Percentiles rank a stretch among this genome's conserved stretches.
These are phyloP conservation scores for Nemophila menziesii DNA, from an alignment of 257 asterid genomes.

Conservation along the genomic window DNA sequence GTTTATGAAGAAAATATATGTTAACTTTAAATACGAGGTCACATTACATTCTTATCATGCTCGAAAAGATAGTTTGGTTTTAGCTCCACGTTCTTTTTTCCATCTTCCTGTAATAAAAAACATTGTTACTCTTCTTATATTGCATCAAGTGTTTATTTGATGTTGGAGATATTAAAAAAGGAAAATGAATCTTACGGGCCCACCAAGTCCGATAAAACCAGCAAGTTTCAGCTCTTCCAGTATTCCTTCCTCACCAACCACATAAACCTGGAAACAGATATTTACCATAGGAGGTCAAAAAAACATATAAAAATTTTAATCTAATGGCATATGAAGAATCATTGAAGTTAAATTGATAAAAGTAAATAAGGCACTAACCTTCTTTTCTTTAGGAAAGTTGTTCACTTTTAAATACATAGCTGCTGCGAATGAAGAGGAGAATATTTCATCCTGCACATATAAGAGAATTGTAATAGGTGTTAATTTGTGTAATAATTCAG, in stretches of 20 bases:
- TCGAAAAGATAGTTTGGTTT: conserved; percentile 46
- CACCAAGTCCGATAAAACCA: conserved; percentile 74
- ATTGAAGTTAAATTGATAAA: no score
- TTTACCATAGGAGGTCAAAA: neutral
- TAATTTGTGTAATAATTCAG: neutral
- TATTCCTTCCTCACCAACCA: conserved; percentile 89
- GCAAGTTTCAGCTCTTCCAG: conserved; percentile 67
- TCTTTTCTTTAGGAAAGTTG: conserved; percentile 63
- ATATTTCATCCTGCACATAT: conserved; percentile 72
- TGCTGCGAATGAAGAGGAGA: conserved; percentile 89
- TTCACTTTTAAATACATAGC: conserved; percentile 84
- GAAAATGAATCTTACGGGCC: conserved; percentile 56
- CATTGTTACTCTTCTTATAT: neutral
- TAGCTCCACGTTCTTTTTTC: conserved; percentile 50
- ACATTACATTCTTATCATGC: conserved; percentile 63
- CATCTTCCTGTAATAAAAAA: conserved; percentile 60
- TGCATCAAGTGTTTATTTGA: neutral
- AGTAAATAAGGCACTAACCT: conserved; percentile 28
- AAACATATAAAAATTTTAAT: no score
- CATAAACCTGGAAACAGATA: conserved; percentile 58
- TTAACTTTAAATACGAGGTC: conserved; percentile 8
- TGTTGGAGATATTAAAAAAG: neutral
- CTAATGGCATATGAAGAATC: neutral
- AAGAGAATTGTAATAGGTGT: conserved; percentile 1
- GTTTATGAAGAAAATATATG: conserved; percentile 1